Evolutionary conservation across 768 basidiomycete genomes (phyloP), one percentile per base, ranked within the genome.

Genomic region (Lactarius psammicola): DNA sequence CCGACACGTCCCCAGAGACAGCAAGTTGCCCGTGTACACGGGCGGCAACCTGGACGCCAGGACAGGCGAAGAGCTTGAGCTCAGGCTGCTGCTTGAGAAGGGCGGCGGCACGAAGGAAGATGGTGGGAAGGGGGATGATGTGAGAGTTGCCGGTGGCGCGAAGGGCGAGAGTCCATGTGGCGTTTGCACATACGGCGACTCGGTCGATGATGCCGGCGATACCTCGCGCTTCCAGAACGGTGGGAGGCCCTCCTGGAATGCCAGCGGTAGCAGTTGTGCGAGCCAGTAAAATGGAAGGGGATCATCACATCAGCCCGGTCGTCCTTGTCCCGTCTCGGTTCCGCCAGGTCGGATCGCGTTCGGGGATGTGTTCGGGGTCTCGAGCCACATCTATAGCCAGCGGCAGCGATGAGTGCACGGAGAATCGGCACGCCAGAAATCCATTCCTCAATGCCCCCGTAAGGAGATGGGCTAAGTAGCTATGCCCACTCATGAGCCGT

Each of bases 201-300:
- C 42, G 18, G 4, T 9, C 17, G 20, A 8, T 13, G 33, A 15
- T 18, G 54, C 13, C 4, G 58, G 53, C 2, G 42, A 30, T 4
- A 23, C 4, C 18, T 60, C 67, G 23, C 33, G 38, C 40, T 23
- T 10, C n/a, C 30, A 36, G 72, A 84, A 85, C 20, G 84, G 84
- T 53, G 82, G 80, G 13, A 82, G 69, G 26, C 78, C 79, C 65
- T 85, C 82, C 71, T 84, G 82, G 68, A 81, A 78, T 34, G 82
- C 84, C 56, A 83, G 72, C 28, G 85, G 73, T 13, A 82, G 78
- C 42, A 84, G 79, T 72, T 86, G 81, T 17, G 82, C 84, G 33
- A 87, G 79, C 86, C 85, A 87, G 73, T 86, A 87, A 73, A 84
- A 84, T 11, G 85, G 85, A 13, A 86, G 73, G 20, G 81, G 82